Conservation (phyloP, 2,329 filamentous ascomycete species). For the Zymoseptoria passerinii region DNA sequence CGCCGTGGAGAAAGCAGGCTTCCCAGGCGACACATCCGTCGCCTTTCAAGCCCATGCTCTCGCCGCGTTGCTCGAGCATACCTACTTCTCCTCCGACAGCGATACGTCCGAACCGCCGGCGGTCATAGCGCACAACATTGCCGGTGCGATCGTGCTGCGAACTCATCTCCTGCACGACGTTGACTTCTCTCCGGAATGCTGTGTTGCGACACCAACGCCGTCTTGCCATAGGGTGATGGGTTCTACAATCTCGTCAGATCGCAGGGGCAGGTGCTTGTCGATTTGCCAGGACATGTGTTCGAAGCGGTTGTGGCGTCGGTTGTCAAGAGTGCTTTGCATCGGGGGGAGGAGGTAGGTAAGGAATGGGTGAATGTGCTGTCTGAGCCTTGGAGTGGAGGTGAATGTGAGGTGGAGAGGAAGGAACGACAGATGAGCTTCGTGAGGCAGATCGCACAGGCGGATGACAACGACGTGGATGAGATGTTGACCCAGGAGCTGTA, state of each 20-base stretch:
- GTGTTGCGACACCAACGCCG: constrained; percentile 37
- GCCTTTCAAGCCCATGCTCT: constrained; percentile 33
- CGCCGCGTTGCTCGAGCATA: constrained; percentile 33
- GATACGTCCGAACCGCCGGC: constrained; percentile 23
- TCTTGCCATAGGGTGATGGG: constrained; percentile 37
- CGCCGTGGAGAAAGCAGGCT: constrained; percentile 4
- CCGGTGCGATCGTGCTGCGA: constrained; percentile 35
- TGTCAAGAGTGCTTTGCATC: constrained; percentile 33
- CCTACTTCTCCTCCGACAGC: constrained; percentile 20
- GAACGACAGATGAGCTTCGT: constrained; percentile 33
- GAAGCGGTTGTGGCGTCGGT: constrained; percentile 34
- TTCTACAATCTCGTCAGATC: constrained; percentile 37
- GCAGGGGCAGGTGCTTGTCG: constrained; percentile 19
- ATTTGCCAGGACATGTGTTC: constrained; percentile 30
- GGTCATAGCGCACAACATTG: constrained; percentile 41
- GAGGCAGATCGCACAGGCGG: constrained; percentile 28
- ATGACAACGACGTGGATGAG: constrained; percentile 31
- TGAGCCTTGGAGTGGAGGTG: constrained; percentile 25
- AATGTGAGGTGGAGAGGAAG: constrained; percentile 8
- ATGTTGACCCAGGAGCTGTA: constrained; percentile 32
- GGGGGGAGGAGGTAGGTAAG: constrained; percentile 16
- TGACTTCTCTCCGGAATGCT: constrained; percentile 34
- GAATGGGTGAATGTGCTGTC: constrained; percentile 32
- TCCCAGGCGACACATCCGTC: constrained; percentile 31
- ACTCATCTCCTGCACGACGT: constrained; percentile 33